Evolutionary conservation across 257 asterid species (phyloP).

Genomic region (Ophiorrhiza pumila): DNA sequence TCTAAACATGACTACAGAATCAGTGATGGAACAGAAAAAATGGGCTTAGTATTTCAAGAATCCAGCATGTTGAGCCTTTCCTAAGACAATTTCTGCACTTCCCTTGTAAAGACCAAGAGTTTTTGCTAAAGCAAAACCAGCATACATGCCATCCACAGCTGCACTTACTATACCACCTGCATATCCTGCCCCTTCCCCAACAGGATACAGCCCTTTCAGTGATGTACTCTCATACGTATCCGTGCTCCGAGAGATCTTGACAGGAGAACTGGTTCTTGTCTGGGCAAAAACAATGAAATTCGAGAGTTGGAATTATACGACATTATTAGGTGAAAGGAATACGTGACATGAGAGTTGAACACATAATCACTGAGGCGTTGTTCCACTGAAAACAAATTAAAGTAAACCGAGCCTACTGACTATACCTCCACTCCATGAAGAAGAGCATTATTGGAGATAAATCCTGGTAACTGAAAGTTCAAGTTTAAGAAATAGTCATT

Average conservation of each 20-base stretch:
- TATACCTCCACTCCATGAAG: conserved; percentile 96
- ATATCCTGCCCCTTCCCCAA: conserved; percentile 95
- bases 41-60: conserved; percentile 47
- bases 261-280: conserved; percentile 96
- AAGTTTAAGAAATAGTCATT: conserved; percentile 2
- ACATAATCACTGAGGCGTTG: too few relatives aligned
- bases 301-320: neutral
- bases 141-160: conserved; percentile 88
- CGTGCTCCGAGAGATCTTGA: conserved; percentile 62
- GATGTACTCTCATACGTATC: conserved; percentile 81
- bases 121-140: conserved; percentile 77
- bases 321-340: neutral
- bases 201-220: conserved; percentile 74
- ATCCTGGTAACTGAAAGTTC: conserved; percentile 72
- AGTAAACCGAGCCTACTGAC: neutral
- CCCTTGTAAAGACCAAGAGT: conserved; percentile 63
- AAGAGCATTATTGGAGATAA: conserved; percentile 63
- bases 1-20: neutral
- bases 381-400: neutral
- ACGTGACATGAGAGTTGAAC: neutral
- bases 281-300: conserved; percentile 12
- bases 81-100: conserved; percentile 42
- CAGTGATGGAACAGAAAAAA: neutral
- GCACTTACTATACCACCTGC: conserved; percentile 98
- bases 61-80: conserved; percentile 58